These are phyloP conservation scores for Escallonia rubra DNA, from an alignment of 129 eudicot species.

Conservation along the genomic window DNA sequence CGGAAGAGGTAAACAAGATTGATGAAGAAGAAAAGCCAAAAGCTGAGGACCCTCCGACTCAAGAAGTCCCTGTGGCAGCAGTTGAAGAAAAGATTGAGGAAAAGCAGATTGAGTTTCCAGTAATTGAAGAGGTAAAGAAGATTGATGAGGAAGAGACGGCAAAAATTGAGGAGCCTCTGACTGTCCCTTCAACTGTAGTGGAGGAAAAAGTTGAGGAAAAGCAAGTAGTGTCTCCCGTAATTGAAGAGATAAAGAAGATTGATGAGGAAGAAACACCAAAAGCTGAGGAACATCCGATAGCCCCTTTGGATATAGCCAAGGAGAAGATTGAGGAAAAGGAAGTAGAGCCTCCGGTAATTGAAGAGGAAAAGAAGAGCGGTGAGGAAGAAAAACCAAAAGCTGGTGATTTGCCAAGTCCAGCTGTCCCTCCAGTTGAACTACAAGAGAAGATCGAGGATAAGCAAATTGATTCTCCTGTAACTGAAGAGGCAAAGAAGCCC, in stretches of 20 bases:
- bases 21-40: conserved; percentile 22
- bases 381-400: conserved; percentile 20
- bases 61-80: conserved; percentile 15
- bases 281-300: not conserved
- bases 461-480: not conserved
- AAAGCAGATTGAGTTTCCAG: conserved; percentile 5
- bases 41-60: conserved; percentile 9
- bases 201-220: conserved; percentile 11
- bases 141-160: conserved; percentile 16
- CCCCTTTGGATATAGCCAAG: conserved; percentile 19
- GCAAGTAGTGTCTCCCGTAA: conserved; percentile 12
- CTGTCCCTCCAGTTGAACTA: conserved; percentile 1
- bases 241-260: not conserved
- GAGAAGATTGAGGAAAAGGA: conserved; percentile 23
- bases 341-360: conserved; percentile 13
- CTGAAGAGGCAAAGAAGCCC: conserved; percentile 10
- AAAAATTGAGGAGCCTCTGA: conserved; percentile 17
- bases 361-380: conserved; percentile 9
- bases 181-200: not conserved
- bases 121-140: conserved; percentile 14
- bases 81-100: conserved; percentile 13
- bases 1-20: conserved; percentile 17
- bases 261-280: not conserved
- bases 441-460: conserved; percentile 8
- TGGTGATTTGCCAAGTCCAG: conserved; percentile 10